A percentile compares a stretch with the other conserved stretches of the same genome.
Evolutionary conservation across 495 filamentous ascomycete genomes (phyloP).

Genomic region (Penicillium desertorum): DNA sequence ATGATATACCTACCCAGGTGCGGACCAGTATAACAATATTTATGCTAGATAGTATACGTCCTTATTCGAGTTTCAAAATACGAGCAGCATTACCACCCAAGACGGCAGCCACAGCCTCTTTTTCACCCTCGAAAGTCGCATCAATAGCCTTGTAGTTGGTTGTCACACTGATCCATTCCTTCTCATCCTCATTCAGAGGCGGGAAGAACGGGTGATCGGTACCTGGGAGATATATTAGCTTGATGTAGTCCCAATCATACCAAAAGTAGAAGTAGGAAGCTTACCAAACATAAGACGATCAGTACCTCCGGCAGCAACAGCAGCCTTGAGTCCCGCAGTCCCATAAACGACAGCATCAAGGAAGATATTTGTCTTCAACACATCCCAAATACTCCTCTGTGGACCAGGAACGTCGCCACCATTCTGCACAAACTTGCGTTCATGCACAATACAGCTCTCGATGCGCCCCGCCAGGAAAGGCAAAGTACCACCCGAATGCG

Average conservation of each 20-base stretch:
- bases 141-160: conserved; percentile 73
- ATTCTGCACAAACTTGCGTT: conserved; percentile 63
- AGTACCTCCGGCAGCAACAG: conserved; percentile 51
- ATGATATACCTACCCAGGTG: not conserved
- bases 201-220: conserved; percentile 97
- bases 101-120: conserved; percentile 49
- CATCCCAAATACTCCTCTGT: conserved; percentile 64
- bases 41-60: not conserved
- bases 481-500: conserved; percentile 85
- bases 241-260: not conserved
- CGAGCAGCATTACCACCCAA: conserved; percentile 71
- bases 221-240: conserved; percentile 41
- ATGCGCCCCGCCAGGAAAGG: conserved; percentile 88
- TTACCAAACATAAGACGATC: conserved; percentile 76
- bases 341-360: conserved; percentile 88
- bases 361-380: conserved; percentile 82
- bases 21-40: not conserved
- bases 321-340: conserved; percentile 70
- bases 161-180: conserved; percentile 79
- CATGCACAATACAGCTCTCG: conserved; percentile 84
- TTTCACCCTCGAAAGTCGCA: conserved; percentile 54
- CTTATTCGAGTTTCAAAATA: conserved; percentile 56
- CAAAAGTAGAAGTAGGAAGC: conserved; percentile 7
- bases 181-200: conserved; percentile 60
- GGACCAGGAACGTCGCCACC: conserved; percentile 51